Evolutionary conservation across 2,329 filamentous ascomycete genomes (phyloP), one percentile per base, ranked within the genome.

Genomic region (Pseudogymnoascus destructans): DNA sequence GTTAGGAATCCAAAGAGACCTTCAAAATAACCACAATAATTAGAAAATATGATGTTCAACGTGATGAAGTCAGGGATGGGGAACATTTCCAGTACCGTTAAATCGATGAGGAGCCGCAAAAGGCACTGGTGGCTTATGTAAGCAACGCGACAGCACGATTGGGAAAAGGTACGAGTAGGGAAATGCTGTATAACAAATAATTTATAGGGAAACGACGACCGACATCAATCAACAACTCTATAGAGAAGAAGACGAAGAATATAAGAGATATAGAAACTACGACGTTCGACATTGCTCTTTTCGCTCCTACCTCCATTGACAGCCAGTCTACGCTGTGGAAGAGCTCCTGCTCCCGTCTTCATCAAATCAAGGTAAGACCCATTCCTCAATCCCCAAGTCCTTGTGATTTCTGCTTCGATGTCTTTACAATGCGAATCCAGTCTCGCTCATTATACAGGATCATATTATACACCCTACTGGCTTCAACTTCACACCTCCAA

Each of bases 41-140:
- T 49, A 49, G 21, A 49, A 49, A 49, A 49, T 49, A 49, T 49
- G 42, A 27, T 49, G 42, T 15, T 49, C 21, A 27, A 27, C 7
- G 21, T 49, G 42, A 49, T 49, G 42, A 49, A 49, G 42, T 49
- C 42, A 49, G 42, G 42, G 38, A 42, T 42, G 42, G 42, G 42
- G 42, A 49, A 49, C 42, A 21, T 49, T 27, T 25, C 33, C 21
- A 49, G 42, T 49, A 49, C 42, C 42, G 21, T 27, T 49, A 23
- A 46, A 27, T 27, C 42, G 42, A 27, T 27, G 42, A 49, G 42
- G 42, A 49, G 42, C 42, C 42, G 42, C 42, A 49, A 49, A 49
- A 49, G 42, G 42, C 42, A 49, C 42, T 8, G 42, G 13, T 25
- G 2, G 42, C 21, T 49, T 49, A 49, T 27, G 42, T 49, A 49